A percentile compares a stretch with the other conserved stretches of the same genome.
Evolutionary conservation across 805 yeast species (phyloP).

Genomic region (Metschnikowia lunata): DNA sequence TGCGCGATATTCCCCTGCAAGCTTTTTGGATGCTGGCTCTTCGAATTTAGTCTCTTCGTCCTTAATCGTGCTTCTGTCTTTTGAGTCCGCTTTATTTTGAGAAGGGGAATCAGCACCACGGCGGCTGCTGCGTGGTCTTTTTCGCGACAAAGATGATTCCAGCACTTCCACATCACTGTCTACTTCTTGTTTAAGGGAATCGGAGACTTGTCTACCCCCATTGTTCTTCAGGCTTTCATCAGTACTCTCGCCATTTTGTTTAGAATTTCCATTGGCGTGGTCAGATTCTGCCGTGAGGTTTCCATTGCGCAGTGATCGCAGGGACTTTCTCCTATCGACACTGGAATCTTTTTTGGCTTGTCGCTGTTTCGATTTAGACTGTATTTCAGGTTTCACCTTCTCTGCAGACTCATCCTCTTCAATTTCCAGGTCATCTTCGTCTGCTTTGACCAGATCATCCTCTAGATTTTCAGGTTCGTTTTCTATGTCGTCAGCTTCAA

Average conservation of each 20-base stretch:
- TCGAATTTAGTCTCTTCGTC: neutral
- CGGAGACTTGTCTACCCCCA: neutral
- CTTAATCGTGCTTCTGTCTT: too few relatives aligned
- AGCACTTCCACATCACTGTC: neutral
- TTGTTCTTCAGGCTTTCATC: neutral
- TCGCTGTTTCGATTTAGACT: neutral
- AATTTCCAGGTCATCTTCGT: neutral
- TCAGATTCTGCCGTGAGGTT: too few relatives aligned
- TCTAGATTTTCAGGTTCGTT: slow-evolving; percentile 17
- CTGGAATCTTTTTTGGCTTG: slow-evolving; percentile 11
- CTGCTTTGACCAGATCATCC: slow-evolving; percentile 17
- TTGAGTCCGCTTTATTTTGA: too few relatives aligned
- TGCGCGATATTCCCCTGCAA: slow-evolving; percentile 1
- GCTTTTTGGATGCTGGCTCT: slow-evolving; percentile 4
- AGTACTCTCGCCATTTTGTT: neutral
- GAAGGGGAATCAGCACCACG: too few relatives aligned
- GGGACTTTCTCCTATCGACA: slow-evolving; percentile 10
- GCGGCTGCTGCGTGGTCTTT: too few relatives aligned
- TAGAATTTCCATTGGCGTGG: neutral
- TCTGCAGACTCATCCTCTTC: neutral
- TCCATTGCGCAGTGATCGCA: slow-evolving; percentile 3
- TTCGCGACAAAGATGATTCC: too few relatives aligned
- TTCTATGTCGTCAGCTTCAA: slow-evolving; percentile 13
- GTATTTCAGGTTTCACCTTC: neutral
- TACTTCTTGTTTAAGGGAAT: neutral